A percentile compares a stretch with the other conserved stretches of the same genome.
phyloP scores from a whole-genome alignment of 2,329 filamentous ascomycete genomes.

The Didymosphaeria variabile region DNA sequence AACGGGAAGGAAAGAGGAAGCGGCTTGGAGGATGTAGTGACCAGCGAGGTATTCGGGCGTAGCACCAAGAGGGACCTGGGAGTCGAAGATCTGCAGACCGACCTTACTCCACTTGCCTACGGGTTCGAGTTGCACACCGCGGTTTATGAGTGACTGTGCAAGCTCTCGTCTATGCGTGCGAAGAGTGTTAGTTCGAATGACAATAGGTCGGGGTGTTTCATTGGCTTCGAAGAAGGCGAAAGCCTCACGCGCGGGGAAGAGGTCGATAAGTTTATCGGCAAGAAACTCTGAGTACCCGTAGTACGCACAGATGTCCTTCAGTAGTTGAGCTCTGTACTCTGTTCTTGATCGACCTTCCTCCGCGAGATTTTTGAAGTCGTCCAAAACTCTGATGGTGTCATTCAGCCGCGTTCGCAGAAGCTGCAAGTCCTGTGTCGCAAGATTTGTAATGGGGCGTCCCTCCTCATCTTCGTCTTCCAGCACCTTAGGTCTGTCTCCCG shows the following conservation, averaged over 20 bases:
- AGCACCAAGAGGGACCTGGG: constrained; percentile 84
- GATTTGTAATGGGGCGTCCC: constrained; percentile 63
- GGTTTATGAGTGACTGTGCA: constrained; percentile 92
- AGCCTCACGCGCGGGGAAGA: constrained; percentile 92
- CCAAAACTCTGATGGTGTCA: constrained; percentile 89
- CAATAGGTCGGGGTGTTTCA: constrained; percentile 90
- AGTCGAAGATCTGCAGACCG: constrained; percentile 95
- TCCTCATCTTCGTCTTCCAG: constrained; percentile 69
- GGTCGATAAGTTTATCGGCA: constrained; percentile 92
- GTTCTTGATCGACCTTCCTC: constrained; percentile 82
- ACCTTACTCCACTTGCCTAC: constrained; percentile 97
- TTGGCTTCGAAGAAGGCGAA: constrained; percentile 99
- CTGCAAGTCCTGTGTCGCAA: constrained; percentile 85
- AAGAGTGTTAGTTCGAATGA: constrained; percentile 96
- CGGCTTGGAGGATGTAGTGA: constrained; percentile 97
- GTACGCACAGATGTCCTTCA: constrained; percentile 94
- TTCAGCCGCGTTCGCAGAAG: constrained; percentile 88
- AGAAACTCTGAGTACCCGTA: constrained; percentile 95
- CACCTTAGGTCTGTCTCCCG: constrained; percentile 74
- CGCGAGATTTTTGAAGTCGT: constrained; percentile 83
- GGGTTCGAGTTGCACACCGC: constrained; percentile 93
- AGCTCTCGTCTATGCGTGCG: constrained; percentile 80
- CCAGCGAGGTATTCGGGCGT: constrained; percentile 97
- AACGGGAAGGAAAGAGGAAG: constrained; percentile 94
- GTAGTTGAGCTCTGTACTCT: constrained; percentile 85